Conservation (phyloP, 208 protist genomes). For the Porcisia deanei region DNA sequence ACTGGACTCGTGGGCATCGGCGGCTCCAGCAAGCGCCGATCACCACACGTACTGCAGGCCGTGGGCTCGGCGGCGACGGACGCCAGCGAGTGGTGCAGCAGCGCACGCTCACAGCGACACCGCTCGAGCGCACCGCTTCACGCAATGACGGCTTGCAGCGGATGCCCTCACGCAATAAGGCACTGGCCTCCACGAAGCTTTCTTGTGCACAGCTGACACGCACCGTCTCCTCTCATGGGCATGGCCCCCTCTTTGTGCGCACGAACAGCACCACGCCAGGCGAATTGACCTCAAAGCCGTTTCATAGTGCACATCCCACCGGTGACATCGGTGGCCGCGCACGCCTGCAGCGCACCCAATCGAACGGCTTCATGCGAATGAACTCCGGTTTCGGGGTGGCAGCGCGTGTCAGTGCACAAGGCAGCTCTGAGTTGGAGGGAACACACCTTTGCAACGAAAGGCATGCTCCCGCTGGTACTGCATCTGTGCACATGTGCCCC, state of each 20-base stretch:
- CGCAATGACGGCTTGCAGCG: constrained; percentile 6
- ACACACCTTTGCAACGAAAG: constrained; percentile 11
- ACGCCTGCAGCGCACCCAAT: constrained; percentile 26
- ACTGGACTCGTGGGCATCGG: constrained; percentile 8
- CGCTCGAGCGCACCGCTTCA: constrained; percentile 22
- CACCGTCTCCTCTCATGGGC: constrained; percentile 6
- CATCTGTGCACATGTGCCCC: background rate
- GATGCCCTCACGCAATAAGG: constrained; percentile 14
- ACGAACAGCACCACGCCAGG: constrained; percentile 19
- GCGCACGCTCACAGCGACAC: constrained; percentile 17
- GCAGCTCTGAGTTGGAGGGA: constrained; percentile 15
- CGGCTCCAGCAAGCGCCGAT: constrained; percentile 22
- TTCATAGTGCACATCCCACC: constrained; percentile 1
- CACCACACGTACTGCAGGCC: constrained; percentile 45
- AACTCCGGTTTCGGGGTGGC: background rate
- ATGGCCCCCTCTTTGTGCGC: constrained; percentile 10
- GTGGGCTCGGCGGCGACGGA: constrained; percentile 20
- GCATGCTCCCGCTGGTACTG: background rate
- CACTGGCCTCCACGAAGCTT: constrained; percentile 19
- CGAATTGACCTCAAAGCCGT: constrained; percentile 9
- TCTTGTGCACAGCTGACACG: constrained; percentile 16
- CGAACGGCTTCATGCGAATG: constrained; percentile 1
- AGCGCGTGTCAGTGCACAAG: background rate
- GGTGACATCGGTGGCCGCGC: background rate
- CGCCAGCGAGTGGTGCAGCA: constrained; percentile 14